phyloP scores from a whole-genome alignment of 2,329 filamentous ascomycete species.

The Hypocreales sp. region DNA sequence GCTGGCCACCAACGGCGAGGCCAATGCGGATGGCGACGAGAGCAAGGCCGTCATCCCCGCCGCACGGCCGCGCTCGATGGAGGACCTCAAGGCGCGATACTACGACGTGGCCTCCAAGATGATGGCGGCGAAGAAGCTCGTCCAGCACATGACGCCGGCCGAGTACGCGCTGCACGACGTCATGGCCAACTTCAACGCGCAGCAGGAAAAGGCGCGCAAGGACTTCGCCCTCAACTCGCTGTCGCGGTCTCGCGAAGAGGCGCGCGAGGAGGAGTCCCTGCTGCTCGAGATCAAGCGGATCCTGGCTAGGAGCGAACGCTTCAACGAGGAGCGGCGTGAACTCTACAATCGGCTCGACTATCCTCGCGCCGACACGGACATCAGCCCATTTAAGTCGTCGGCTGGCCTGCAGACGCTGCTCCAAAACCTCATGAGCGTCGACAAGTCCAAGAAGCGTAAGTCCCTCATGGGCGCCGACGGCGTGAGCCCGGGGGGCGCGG shows the following conservation, averaged over 20 bases:
- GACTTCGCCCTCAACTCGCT: slow-evolving; percentile 69
- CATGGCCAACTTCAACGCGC: slow-evolving; percentile 74
- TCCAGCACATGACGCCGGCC: slow-evolving; percentile 71
- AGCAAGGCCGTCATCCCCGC: slow-evolving; percentile 38
- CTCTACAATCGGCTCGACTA: slow-evolving; percentile 79
- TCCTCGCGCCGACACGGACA: slow-evolving; percentile 53
- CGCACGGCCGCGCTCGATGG: slow-evolving; percentile 51
- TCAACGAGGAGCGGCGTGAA: slow-evolving; percentile 78
- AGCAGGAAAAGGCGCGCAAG: slow-evolving; percentile 67
- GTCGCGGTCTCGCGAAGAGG: slow-evolving; percentile 69
- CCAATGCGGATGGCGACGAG: slow-evolving; percentile 27
- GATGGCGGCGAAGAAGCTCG: slow-evolving; percentile 65
- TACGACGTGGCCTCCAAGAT: slow-evolving; percentile 75
- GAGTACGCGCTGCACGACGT: slow-evolving; percentile 75
- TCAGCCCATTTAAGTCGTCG: slow-evolving; percentile 65
- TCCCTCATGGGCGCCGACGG: slow-evolving; percentile 48
- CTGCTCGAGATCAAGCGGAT: slow-evolving; percentile 87
- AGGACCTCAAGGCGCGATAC: slow-evolving; percentile 83
- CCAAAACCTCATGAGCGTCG: slow-evolving; percentile 65
- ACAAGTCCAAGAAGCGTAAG: slow-evolving; percentile 82
- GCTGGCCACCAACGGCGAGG: slow-evolving; percentile 26
- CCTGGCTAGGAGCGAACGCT: slow-evolving; percentile 66
- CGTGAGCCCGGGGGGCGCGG: slow-evolving; percentile 25
- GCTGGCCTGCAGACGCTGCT: slow-evolving; percentile 66
- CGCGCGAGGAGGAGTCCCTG: slow-evolving; percentile 79